Evolutionary conservation across 192 early-diverging fungal species (phyloP), one percentile per base, ranked within the genome.

Genomic region (Coemansia sp.): DNA sequence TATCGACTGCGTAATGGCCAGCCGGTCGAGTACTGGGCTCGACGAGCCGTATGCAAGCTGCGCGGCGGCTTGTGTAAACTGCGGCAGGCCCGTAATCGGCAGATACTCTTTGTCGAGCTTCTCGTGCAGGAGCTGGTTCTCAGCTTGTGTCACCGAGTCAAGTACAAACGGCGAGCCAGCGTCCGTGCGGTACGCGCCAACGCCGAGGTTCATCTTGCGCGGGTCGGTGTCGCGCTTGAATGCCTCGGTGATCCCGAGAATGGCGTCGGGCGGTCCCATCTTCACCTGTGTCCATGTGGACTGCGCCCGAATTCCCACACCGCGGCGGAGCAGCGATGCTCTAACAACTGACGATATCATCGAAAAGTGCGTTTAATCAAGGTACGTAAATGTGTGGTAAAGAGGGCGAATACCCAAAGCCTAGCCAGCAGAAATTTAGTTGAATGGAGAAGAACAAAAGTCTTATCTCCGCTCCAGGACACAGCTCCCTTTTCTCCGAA

Each of bases 111-210:
- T 95, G 85, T 96, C 92, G 27, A 93, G 83, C 39, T 65, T 19
- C 50, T 85, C 82, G 10, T 84, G 66, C 35, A 88, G 69, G 57
- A 99, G 83, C 54, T 81, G 78, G 49, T 82, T 66, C 81, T 97
- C 97, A 50, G 95, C 97, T 88, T 95, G 93, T 60, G 88, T 84
- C 37, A 99, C 96, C 32, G 86, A 87, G 67, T 67, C 81, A 66
- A 99, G 86, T 19, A 99, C 95, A 72, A 88, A 98, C 50, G 97
- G 97, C 80, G 94, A 92, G 61, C 91, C 92, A 20, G 69, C 74
- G 71, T 99, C 94, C 71, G 94, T 93, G 72, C 96, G 90, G 83
- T 98, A 99, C 45, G 96, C 97, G 66, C 97, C 97, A 23, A 96
- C 95, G 60, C 95, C 95, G 43, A 99, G 82, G 87, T 98, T 98